phyloP scores from a whole-genome alignment of 805 yeast species.

The Vanderwaltozyma yarrowii region DNA sequence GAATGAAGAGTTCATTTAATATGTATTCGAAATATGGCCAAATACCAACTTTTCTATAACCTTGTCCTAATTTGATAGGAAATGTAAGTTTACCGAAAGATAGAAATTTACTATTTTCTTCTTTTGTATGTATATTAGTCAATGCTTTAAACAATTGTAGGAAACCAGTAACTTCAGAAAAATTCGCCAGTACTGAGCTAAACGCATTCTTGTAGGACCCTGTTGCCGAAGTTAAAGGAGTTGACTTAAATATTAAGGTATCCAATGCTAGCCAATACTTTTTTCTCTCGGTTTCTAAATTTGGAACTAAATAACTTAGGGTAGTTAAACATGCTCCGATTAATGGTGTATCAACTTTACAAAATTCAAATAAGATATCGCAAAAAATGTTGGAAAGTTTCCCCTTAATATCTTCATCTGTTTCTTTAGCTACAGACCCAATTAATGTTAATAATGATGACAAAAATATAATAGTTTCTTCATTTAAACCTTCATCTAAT shows the following conservation, averaged over 20 bases:
- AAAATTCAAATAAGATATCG: slow-evolving; percentile 35
- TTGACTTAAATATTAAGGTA: slow-evolving; percentile 47
- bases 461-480: slow-evolving; percentile 66
- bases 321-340: slow-evolving; percentile 48
- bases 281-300: slow-evolving; percentile 32
- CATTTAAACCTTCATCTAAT: slow-evolving; percentile 53
- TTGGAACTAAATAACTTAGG: slow-evolving; percentile 45
- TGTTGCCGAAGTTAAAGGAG: slow-evolving; percentile 15
- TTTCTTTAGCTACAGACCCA: slow-evolving; percentile 36
- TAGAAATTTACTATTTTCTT: slow-evolving; percentile 17
- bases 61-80: slow-evolving; percentile 54
- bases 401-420: slow-evolving; percentile 18
- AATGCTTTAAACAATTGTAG: slow-evolving; percentile 41
- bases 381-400: slow-evolving; percentile 17
- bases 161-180: slow-evolving; percentile 54
- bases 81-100: slow-evolving; percentile 40
- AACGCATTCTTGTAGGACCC: slow-evolving; percentile 37
- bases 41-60: slow-evolving; percentile 54
- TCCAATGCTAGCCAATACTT: slow-evolving; percentile 65
- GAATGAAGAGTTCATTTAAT: slow-evolving; percentile 53
- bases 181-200: slow-evolving; percentile 37
- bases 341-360: slow-evolving; percentile 38
- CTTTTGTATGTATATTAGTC: slow-evolving; percentile 23
- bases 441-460: slow-evolving; percentile 66
- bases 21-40: slow-evolving; percentile 75